Percentiles rank a stretch among this genome's conserved stretches.
These are phyloP conservation scores for Scenedesmus sp. DNA, from an alignment of 163 green algal genomes.

Conservation along the genomic window DNA sequence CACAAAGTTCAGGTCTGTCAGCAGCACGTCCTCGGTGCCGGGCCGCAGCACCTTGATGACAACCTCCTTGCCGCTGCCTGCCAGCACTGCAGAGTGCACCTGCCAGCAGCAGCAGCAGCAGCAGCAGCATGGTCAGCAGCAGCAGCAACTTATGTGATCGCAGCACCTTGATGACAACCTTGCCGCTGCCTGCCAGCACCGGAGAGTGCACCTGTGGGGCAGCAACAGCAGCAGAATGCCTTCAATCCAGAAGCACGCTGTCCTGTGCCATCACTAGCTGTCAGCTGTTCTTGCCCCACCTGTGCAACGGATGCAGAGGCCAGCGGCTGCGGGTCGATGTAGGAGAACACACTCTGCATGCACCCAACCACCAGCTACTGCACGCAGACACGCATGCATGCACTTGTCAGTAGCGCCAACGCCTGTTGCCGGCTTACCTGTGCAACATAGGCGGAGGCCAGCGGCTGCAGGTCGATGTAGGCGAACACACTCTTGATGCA, in stretches of 20 bases:
- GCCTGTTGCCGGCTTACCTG: slow-evolving; percentile 69
- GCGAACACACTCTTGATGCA: slow-evolving; percentile 80
- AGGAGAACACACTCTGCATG: slow-evolving; percentile 81
- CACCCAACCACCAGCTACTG: no score
- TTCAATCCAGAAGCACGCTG: no score
- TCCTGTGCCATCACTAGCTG: not conserved
- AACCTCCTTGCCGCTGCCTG: slow-evolving; percentile 85
- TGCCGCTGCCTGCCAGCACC: not conserved
- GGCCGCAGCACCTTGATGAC: slow-evolving; percentile 97
- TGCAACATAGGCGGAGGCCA: slow-evolving; percentile 91
- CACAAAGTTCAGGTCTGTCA: slow-evolving; percentile 94
- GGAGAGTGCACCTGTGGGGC: not conserved
- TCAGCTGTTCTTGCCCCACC: slow-evolving; percentile 49
- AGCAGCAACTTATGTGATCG: not conserved
- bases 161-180: no score
- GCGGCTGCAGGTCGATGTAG: slow-evolving; percentile 84
- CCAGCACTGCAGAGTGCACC: slow-evolving; percentile 90
- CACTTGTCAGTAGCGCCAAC: no score
- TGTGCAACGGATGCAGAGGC: slow-evolving; percentile 93
- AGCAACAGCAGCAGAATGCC: no score
- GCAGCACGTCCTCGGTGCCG: slow-evolving; percentile 92
- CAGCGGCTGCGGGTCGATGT: slow-evolving; percentile 87
- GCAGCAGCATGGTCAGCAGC: not conserved
- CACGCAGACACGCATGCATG: no score
- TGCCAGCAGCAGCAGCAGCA: slow-evolving; percentile 53